Percentiles rank a stretch among this genome's conserved stretches.
Evolutionary conservation across 768 basidiomycete genomes (phyloP).

Genomic region (Cyclocybe cylindracea): DNA sequence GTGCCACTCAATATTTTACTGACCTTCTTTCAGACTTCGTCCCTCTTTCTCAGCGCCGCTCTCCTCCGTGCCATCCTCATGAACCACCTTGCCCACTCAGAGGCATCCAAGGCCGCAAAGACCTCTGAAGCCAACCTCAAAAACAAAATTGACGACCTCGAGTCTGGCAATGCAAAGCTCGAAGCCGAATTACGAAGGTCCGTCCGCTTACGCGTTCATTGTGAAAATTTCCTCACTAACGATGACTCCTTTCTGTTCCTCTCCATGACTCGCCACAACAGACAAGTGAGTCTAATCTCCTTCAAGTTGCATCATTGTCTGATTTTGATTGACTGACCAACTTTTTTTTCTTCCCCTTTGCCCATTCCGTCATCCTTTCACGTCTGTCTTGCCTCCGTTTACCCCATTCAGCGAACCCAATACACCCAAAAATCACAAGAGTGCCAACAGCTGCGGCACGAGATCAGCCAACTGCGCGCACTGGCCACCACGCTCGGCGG

Average conservation of each 20-base stretch:
- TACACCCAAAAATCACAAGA: constrained; percentile 73
- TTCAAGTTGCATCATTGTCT: not conserved
- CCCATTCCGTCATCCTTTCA: too few relatives aligned
- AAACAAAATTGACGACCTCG: constrained; percentile 65
- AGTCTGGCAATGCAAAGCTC: constrained; percentile 56
- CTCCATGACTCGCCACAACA: constrained; percentile 26
- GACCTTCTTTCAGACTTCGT: constrained; percentile 47
- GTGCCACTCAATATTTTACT: constrained; percentile 8
- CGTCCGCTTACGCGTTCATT: constrained; percentile 25
- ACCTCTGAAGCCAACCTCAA: constrained; percentile 60
- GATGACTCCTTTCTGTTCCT: constrained; percentile 5
- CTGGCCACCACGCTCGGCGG: constrained; percentile 43
- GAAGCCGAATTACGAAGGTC: constrained; percentile 76
- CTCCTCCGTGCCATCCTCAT: constrained; percentile 81
- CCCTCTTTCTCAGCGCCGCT: constrained; percentile 74
- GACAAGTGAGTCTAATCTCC: constrained; percentile 56
- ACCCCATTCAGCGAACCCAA: constrained; percentile 47
- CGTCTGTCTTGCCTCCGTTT: too few relatives aligned
- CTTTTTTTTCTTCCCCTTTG: constrained; percentile 6
- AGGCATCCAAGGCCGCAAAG: constrained; percentile 70
- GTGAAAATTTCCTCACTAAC: not conserved
- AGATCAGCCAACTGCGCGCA: constrained; percentile 59
- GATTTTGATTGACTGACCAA: constrained; percentile 9
- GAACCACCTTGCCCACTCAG: constrained; percentile 81
- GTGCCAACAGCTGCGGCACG: constrained; percentile 64